Evolutionary conservation across 2,329 filamentous ascomycete species (phyloP), one percentile per base, ranked within the genome.

Genomic region (Knufia petricola): DNA sequence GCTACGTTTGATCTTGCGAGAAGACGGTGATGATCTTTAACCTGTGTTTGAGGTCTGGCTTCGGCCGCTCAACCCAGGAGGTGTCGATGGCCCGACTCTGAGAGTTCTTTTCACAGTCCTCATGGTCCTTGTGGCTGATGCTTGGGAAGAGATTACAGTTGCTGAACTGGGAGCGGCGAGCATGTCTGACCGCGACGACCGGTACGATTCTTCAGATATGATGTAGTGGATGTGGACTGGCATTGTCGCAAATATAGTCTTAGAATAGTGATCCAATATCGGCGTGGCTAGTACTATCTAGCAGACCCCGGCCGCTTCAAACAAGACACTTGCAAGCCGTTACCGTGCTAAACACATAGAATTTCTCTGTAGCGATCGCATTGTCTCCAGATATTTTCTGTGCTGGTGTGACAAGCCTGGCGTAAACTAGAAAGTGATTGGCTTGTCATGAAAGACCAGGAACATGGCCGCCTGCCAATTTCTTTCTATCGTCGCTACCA

Each of bases 21-120:
- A 84, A 78, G 81, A 83, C 82, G 83, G 81, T 87, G 84, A 92
- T 92, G 87, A 94, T 92, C 86, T 92, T 84, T 75, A 82, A 84
- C 85, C 83, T 54, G 53, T 49, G 52, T 52, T 41, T 44, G 51
- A 42, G 55, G 46, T 46, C 57, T 58, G 58, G 58, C 54, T 56
- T 60, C 55, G 58, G 55, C 55, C 56, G 56, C 50, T 55, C 48
- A 24, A 46, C 50, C 50, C 46, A 45, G 56, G 55, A 59, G 58
- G 58, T 55, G 55, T 53, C 52, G 53, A 56, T 42, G 53, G 58
- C 55, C 56, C 53, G 55, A 56, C 48, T 60, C 58, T 60, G 58
- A 60, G 56, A 60, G 58, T 52, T 40, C 26, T 41, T 58, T 58
- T 58, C 56, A 58, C 56, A 53, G 52, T 49, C 48, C n/a, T 43